Percentiles rank a stretch among this genome's conserved stretches.
Evolutionary conservation across 345 rosid genomes (phyloP).

Genomic region (Acer yangbiense): DNA sequence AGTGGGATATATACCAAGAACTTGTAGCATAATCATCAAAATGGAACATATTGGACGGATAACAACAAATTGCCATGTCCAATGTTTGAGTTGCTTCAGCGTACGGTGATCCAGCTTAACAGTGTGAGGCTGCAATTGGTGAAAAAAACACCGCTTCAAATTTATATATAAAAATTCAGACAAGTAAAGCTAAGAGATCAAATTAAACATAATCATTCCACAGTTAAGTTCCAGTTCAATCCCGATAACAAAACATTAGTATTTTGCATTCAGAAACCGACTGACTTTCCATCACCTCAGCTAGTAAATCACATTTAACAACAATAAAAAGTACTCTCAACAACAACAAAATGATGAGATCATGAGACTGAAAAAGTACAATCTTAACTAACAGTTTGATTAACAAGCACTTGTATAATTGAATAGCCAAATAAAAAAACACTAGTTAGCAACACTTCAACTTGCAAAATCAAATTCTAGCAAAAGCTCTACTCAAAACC

Average conservation of each 20-base stretch:
- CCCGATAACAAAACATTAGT: background rate
- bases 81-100: constrained; percentile 72
- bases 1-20: constrained; percentile 68
- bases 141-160: constrained; percentile 12
- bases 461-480: background rate
- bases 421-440: background rate
- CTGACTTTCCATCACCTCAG: too few relatives aligned
- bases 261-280: background rate
- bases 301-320: too few relatives aligned
- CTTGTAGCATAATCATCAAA: constrained; percentile 75
- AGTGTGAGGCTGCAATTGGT: constrained; percentile 65
- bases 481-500: background rate
- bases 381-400: background rate
- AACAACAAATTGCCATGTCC: constrained; percentile 98
- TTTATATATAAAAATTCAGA: background rate
- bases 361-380: background rate
- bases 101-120: constrained; percentile 69
- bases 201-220: background rate
- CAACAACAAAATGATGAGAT: background rate
- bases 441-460: background rate
- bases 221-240: background rate
- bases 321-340: background rate
- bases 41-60: constrained; percentile 83
- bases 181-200: background rate
- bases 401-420: background rate